Percentiles rank a stretch among this genome's conserved stretches.
These are phyloP conservation scores for Septoria linicola DNA, from an alignment of 2,329 filamentous ascomycete species.

Conservation along the genomic window DNA sequence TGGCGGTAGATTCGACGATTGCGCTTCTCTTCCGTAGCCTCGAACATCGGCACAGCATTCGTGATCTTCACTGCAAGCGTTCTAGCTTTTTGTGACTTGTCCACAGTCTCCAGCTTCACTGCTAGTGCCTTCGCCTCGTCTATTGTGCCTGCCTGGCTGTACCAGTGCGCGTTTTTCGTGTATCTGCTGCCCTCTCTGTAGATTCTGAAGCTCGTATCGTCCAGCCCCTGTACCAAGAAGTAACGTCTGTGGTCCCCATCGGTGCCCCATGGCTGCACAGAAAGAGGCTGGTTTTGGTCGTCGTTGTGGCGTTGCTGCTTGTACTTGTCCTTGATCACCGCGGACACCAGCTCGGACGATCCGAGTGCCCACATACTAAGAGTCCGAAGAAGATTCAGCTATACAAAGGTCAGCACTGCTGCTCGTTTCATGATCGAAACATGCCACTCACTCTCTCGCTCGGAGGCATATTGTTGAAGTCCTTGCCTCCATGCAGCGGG, in stretches of 20 bases:
- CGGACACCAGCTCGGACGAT: slow-evolving; percentile 79
- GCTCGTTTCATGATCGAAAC: background rate
- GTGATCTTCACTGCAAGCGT: slow-evolving; percentile 74
- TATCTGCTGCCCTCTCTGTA: slow-evolving; percentile 90
- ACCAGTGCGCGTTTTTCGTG: slow-evolving; percentile 73
- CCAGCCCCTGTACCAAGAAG: slow-evolving; percentile 87
- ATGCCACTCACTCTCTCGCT: slow-evolving; percentile 67
- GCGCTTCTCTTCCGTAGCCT: slow-evolving; percentile 94
- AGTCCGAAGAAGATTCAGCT: slow-evolving; percentile 81
- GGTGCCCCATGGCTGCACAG: slow-evolving; percentile 85
- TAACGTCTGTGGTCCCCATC: slow-evolving; percentile 91
- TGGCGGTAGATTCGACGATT: slow-evolving; percentile 88
- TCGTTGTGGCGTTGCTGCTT: slow-evolving; percentile 80
- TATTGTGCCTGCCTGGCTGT: slow-evolving; percentile 86
- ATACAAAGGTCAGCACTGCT: slow-evolving; percentile 25
- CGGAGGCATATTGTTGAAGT: slow-evolving; percentile 79
- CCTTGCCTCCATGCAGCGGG: slow-evolving; percentile 75
- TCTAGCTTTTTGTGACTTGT: slow-evolving; percentile 78
- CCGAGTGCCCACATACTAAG: slow-evolving; percentile 86
- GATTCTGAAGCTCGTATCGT: slow-evolving; percentile 89
- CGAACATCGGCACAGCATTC: slow-evolving; percentile 81
- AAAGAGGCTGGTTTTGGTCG: slow-evolving; percentile 78
- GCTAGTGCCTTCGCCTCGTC: slow-evolving; percentile 76
- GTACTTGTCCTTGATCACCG: slow-evolving; percentile 81
- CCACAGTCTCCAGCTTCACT: slow-evolving; percentile 71